A percentile compares a stretch with the other conserved stretches of the same genome.
These are phyloP conservation scores for Coleophoma cylindrospora DNA, from an alignment of 2,329 filamentous ascomycete species.

Conservation along the genomic window DNA sequence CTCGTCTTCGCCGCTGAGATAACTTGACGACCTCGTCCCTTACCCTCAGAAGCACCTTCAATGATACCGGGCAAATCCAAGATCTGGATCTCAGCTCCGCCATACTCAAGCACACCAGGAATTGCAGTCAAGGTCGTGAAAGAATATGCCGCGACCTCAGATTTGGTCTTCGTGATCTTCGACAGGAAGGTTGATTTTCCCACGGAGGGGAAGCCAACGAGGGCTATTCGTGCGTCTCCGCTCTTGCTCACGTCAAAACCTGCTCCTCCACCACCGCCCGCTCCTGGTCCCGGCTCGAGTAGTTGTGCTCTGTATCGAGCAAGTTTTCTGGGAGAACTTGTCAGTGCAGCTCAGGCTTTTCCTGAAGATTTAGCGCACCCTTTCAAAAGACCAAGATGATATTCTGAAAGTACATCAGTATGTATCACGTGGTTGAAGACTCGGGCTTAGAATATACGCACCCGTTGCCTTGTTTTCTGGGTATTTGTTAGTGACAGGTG, in stretches of 20 bases:
- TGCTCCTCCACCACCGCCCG: slow-evolving; percentile 70
- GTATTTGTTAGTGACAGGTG: slow-evolving; percentile 21
- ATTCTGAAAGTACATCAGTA: slow-evolving; percentile 57
- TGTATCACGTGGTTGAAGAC: slow-evolving; percentile 19
- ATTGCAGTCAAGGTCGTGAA: slow-evolving; percentile 98
- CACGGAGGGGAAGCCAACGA: slow-evolving; percentile 98
- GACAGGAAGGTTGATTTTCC: slow-evolving; percentile 99
- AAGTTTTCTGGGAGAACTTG: slow-evolving; percentile 65
- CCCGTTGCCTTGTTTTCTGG: slow-evolving; percentile 98
- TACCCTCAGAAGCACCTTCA: slow-evolving; percentile 91
- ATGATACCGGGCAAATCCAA: slow-evolving; percentile 98
- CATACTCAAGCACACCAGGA: slow-evolving; percentile 94
- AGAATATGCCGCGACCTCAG: slow-evolving; percentile 90
- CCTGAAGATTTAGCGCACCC: slow-evolving; percentile 54
- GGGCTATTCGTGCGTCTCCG: slow-evolving; percentile 91
- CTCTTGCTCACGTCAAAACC: slow-evolving; percentile 96
- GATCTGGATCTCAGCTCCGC: slow-evolving; percentile 95
- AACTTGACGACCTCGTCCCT: slow-evolving; percentile 91
- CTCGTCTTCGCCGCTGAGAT: slow-evolving; percentile 98
- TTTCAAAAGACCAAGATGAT: slow-evolving; percentile 96
- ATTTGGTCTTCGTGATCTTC: slow-evolving; percentile 97
- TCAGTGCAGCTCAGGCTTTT: not conserved
- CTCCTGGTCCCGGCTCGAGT: slow-evolving; percentile 79
- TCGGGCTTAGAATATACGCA: slow-evolving; percentile 39
- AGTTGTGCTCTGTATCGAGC: slow-evolving; percentile 91